These are phyloP conservation scores for Zizania latifolia DNA, from an alignment of 176 grass and related monocot genomes.

Conservation along the genomic window DNA sequence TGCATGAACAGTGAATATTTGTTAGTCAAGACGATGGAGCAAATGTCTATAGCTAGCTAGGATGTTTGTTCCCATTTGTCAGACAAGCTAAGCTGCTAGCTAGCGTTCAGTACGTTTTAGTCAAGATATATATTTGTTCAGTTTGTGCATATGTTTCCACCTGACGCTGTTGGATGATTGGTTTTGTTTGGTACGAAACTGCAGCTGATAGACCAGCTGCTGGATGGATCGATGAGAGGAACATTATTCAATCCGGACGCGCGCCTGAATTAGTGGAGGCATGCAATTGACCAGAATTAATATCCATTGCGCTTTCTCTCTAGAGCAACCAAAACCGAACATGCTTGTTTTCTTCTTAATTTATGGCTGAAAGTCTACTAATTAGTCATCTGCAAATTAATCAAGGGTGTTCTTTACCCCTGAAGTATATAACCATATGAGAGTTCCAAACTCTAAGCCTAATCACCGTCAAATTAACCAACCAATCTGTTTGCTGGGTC, in stretches of 20 bases:
- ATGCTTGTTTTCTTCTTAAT: not conserved
- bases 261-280: constrained; percentile 15
- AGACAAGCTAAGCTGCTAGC: not conserved
- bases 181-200: constrained; percentile 5
- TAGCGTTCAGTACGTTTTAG: not conserved
- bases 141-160: not conserved
- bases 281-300: constrained; percentile 4
- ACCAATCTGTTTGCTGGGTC: not conserved
- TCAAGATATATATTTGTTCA: not conserved
- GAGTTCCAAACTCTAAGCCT: not conserved
- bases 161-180: not conserved
- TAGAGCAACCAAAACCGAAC: constrained; percentile 18
- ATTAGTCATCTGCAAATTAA: not conserved
- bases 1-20: too few relatives aligned
- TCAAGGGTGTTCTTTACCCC: not conserved
- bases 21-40: not conserved
- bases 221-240: not conserved
- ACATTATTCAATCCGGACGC: not conserved
- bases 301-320: not conserved
- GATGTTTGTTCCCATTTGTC: not conserved
- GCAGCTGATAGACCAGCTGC: not conserved
- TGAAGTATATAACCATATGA: not conserved
- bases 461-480: not conserved
- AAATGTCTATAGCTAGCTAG: not conserved
- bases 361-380: not conserved